Base-by-base conservation (phyloP, 192 early-diverging fungal genomes). In the Linnemannia exigua region DNA sequence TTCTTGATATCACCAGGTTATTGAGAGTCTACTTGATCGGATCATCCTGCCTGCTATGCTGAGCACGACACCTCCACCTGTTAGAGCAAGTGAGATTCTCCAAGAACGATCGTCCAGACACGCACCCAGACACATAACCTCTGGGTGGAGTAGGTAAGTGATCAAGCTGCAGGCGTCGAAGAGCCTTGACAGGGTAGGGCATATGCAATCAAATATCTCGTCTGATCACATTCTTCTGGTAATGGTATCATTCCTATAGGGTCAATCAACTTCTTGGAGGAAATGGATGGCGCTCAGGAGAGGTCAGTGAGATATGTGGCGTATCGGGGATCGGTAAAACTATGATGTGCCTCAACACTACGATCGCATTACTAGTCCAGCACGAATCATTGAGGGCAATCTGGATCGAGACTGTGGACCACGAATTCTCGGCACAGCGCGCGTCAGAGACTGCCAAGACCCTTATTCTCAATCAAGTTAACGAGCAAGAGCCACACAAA, bases 221-320 rank as follows among this genome's bases (percentile, higher is more conserved):
- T 2, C 41, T 41, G 15, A 47, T 48, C 12, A 7, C 7, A 0
- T 31, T 8, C 15, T 31, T 12, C 16, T 28, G n/a, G 14, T 11
- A 50, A 4, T 28, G 4, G 16, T 36, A 3, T 50, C 12, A 1
- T 28, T 63, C 58, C 8, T 14, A 15, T 41, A 86, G 84, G 8
- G 19, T 86, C 17, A 78, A 86, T 33, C 46, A 68, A 19, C 48
- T 86, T 12, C 74, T 86, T 22, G 78, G 77, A 15, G 78, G 75
- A 16, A 17, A 78, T 17, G 84, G 84, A 2, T 86, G 77, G 77
- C 11, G 14, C 5, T 35, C 63, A 20, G 79, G 84, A 22, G 74
- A 86, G 47, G 78, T 86, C n/a, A 80, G 48, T 41, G 84, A 86
- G 51, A 77, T 86, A 1, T 80, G 84, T 58, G 77, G 77, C 1